Base-by-base conservation (phyloP, 768 basidiomycete genomes). In the Amanita pseudoporphyria region DNA sequence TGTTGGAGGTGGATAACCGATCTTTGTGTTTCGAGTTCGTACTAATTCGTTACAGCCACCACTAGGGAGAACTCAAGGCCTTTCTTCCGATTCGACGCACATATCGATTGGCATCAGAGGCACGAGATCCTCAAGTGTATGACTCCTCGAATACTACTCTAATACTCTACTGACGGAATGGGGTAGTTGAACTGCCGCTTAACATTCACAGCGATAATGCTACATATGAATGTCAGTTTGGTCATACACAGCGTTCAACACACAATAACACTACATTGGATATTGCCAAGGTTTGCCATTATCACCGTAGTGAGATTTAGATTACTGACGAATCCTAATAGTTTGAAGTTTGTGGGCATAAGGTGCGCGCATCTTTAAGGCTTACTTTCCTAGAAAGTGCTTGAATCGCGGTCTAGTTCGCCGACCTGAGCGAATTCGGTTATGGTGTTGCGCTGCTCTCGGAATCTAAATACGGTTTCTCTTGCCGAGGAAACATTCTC, bases 291-390 rank as follows among this genome's bases (percentile, higher is more conserved):
- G 74, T 74, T 47, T 9, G 60, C 36, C 9, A 2, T 24, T 7
- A 14, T 19, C 21, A 9, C 37, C 40, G 37, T 14, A n/a, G 13
- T 43, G 26, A 5, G 5, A 1, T 3, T 22, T 42, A 5, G n/a
- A n/a, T 18, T 36, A 30, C 26, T 31, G 14, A 37, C 18, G 35
- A 13, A 18, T 24, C 47, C 48, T 26, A 12, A 7, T 47, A 76
- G 73, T 98, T 98, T 57, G 96, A 99, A 67, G 96, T 98, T 9
- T 96, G 92, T 62, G 91, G 87, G 1, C 96, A 98, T 70, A 94
- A 94, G 71, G 87, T 86, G 58, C 24, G n/a, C n/a, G 64, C 39
- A 7, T 14, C 24, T 21, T n/a, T 18, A 28, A 28, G 7, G 16
- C 21, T 13, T n/a, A 16, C 22, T 26, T 21, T 26, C 4, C 10